phyloP scores from a whole-genome alignment of 179 eudicot genomes.

The Vitellaria paradoxa region DNA sequence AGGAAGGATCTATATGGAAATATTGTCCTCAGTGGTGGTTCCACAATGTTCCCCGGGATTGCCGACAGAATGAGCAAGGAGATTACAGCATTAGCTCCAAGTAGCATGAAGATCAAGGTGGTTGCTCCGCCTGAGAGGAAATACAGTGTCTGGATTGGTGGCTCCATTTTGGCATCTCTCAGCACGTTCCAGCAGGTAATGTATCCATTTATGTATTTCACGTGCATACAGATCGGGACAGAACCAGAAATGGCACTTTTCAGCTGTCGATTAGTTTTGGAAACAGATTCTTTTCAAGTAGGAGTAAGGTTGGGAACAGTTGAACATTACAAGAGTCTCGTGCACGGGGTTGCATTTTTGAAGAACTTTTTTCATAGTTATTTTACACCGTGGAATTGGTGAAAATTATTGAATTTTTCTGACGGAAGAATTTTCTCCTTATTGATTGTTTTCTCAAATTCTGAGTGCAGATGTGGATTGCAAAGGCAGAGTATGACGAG shows the following conservation, averaged over 20 bases:
- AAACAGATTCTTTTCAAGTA: no score
- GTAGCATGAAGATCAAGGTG: slow-evolving; percentile 64
- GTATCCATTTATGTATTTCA: background rate
- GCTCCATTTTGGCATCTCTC: slow-evolving; percentile 55
- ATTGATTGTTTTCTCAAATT: background rate
- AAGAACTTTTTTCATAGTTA: background rate
- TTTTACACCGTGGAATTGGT: no score
- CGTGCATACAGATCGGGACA: background rate
- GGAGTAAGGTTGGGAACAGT: no score
- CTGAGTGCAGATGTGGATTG: slow-evolving; percentile 20
- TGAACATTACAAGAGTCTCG: no score
- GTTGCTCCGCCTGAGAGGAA: slow-evolving; percentile 64
- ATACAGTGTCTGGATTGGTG: slow-evolving; percentile 65
- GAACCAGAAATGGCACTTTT: background rate
- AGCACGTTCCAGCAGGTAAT: slow-evolving; percentile 59
- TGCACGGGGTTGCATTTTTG: background rate
- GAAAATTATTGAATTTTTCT: background rate
- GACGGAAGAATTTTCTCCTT: background rate
- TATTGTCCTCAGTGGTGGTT: slow-evolving; percentile 58
- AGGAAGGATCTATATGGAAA: slow-evolving; percentile 56
- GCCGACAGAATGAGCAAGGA: slow-evolving; percentile 63
- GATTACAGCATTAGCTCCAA: slow-evolving; percentile 54
- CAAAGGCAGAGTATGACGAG: slow-evolving; percentile 26
- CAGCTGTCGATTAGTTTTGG: no score
- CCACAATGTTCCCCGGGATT: slow-evolving; percentile 56